Conservation (phyloP, 202 grass and related monocot genomes). For the Hordeum pubiflorum region DNA sequence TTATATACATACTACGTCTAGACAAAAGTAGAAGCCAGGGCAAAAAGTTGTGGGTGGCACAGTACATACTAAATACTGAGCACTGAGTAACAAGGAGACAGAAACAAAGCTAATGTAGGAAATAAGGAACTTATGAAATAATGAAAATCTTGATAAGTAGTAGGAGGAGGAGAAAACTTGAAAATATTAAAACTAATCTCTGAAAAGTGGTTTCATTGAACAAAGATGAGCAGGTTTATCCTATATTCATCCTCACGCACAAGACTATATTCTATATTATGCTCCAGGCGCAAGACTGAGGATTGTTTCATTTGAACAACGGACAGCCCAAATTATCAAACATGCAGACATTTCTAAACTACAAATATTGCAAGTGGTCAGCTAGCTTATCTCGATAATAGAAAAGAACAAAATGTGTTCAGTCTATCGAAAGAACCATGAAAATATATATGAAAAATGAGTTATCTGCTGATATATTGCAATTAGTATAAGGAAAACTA, state of each 20-base stretch:
- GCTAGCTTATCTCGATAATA: slow-evolving; percentile 11
- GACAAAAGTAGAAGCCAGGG: neutral
- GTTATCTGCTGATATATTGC: neutral
- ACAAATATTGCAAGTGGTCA: slow-evolving; percentile 8
- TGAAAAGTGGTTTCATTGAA: slow-evolving; percentile 7
- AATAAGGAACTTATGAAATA: slow-evolving; percentile 8
- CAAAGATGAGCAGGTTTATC: neutral
- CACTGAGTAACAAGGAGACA: neutral
- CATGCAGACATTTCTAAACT: slow-evolving; percentile 1
- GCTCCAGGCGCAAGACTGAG: neutral
- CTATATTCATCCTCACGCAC: neutral
- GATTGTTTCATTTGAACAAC: slow-evolving; percentile 17
- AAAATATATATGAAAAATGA: neutral
- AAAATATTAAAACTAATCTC: neutral
- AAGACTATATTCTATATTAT: neutral
- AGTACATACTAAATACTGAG: neutral
- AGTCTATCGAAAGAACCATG: neutral
- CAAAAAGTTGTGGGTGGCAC: neutral
- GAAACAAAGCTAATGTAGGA: neutral
- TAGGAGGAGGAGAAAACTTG: neutral
- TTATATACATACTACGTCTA: neutral
- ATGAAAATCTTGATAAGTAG: neutral
- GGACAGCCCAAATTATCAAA: neutral
- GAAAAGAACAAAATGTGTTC: neutral
- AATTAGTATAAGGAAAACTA: neutral